Evolutionary conservation across 2,329 filamentous ascomycete genomes (phyloP).

Genomic region (Zarea fungicola): DNA sequence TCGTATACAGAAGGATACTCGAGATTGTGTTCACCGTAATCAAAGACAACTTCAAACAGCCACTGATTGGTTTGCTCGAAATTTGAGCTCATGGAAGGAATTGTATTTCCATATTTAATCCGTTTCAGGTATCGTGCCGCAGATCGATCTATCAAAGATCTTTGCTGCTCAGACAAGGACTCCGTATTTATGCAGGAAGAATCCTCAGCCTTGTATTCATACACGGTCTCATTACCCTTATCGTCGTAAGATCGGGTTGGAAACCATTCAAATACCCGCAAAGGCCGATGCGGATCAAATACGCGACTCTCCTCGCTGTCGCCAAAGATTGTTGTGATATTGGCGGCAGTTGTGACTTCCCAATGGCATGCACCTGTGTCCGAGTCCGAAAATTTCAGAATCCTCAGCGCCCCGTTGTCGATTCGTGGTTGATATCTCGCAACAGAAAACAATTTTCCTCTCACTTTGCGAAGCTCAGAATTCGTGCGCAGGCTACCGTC

Average conservation of each 20-base stretch:
- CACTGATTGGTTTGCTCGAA: conserved; percentile 16
- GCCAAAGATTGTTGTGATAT: conserved; percentile 16
- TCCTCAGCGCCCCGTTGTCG: conserved; percentile 13
- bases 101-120: conserved; percentile 20
- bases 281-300: conserved; percentile 4
- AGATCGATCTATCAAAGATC: conserved; percentile 1
- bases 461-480: not conserved
- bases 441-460: conserved; percentile 7
- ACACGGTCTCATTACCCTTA: conserved; percentile 20
- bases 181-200: conserved; percentile 9
- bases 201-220: conserved; percentile 19
- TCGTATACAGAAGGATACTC: conserved; percentile 16
- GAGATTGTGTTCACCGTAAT: conserved; percentile 29
- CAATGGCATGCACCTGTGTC: conserved; percentile 17
- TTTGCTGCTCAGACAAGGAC: not conserved
- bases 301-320: conserved; percentile 12
- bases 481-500: not conserved
- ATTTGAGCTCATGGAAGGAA: not conserved
- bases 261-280: conserved; percentile 23
- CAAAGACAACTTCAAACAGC: conserved; percentile 29
- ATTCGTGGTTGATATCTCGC: conserved; percentile 18
- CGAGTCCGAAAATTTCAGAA: conserved; percentile 16
- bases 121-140: conserved; percentile 17
- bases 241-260: conserved; percentile 17
- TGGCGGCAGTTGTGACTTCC: conserved; percentile 11